phyloP scores from a whole-genome alignment of 176 grass and related monocot species.

The Canna indica region DNA sequence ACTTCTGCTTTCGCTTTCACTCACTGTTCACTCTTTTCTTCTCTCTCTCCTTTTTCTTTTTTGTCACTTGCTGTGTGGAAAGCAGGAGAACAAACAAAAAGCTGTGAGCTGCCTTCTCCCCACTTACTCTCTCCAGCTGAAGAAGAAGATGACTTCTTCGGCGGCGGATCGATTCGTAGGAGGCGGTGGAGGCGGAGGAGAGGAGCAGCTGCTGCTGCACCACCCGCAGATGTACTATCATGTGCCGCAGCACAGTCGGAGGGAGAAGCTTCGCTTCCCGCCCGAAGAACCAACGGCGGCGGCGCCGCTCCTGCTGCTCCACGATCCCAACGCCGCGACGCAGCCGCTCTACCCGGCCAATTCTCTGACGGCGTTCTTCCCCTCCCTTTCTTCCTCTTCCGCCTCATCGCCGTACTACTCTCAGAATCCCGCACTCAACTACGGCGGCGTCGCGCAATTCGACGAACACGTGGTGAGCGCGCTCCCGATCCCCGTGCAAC shows the following conservation, averaged over 20 bases:
- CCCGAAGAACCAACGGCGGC: constrained; percentile 28
- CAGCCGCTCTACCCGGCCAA: neutral
- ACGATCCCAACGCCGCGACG: constrained; percentile 7
- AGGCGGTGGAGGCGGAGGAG: constrained; percentile 29
- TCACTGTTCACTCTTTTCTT: constrained; percentile 28
- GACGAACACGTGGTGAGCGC: neutral
- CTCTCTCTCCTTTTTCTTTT: constrained; percentile 22
- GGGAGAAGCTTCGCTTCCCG: constrained; percentile 91
- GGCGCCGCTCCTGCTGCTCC: constrained; percentile 7
- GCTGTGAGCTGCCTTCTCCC: constrained; percentile 16
- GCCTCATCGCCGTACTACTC: neutral
- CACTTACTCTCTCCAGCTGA: neutral
- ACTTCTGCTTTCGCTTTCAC: constrained; percentile 68
- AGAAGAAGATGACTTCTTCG: constrained; percentile 41
- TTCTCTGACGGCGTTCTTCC: constrained; percentile 11
- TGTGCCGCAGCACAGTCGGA: constrained; percentile 91
- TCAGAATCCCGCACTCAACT: neutral
- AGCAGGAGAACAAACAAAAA: constrained; percentile 15
- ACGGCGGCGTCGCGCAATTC: neutral
- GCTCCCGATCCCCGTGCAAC: neutral
- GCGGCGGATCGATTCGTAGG: constrained; percentile 41
- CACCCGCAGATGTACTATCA: constrained; percentile 61
- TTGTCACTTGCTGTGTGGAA: constrained; percentile 3
- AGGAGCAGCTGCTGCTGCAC: constrained; percentile 51
- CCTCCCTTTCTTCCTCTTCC: constrained; percentile 2